Percentiles rank a stretch among this genome's conserved stretches.
These are phyloP conservation scores for Tribonema minus DNA, from an alignment of 108 stramenopile species.

Conservation along the genomic window DNA sequence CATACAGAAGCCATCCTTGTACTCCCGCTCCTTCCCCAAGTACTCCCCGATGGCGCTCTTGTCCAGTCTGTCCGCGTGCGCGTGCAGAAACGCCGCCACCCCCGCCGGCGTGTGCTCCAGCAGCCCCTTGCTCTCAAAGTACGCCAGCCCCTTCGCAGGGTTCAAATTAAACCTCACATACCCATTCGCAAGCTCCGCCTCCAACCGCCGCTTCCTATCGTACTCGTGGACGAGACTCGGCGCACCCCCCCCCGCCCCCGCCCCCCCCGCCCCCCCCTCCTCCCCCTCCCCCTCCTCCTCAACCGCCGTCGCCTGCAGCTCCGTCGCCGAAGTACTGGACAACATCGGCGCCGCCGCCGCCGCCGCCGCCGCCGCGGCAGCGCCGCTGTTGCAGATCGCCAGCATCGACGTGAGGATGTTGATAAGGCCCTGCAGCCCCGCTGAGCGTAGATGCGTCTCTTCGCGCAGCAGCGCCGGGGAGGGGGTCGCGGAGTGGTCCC, in stretches of 20 bases:
- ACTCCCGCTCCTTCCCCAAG: constrained; percentile 86
- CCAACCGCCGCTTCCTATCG: constrained; percentile 81
- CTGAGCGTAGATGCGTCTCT: constrained; percentile 48
- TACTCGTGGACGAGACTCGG: constrained; percentile 71
- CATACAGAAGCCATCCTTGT: constrained; percentile 78
- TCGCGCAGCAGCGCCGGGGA: constrained; percentile 24
- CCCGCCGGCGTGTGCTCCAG: constrained; percentile 72
- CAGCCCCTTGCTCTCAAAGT: constrained; percentile 75
- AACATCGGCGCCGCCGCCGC: neutral
- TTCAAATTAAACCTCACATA: constrained; percentile 92
- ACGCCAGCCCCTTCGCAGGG: constrained; percentile 77
- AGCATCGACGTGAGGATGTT: constrained; percentile 49
- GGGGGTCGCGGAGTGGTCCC: neutral
- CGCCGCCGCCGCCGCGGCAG: neutral
- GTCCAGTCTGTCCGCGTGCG: constrained; percentile 79
- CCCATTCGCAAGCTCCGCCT: constrained; percentile 78
- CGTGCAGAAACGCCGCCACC: constrained; percentile 78
- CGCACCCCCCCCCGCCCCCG: constrained; percentile 1
- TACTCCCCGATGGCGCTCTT: constrained; percentile 96
- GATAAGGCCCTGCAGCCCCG: constrained; percentile 51
- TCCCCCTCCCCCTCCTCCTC: neutral
- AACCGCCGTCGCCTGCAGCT: neutral
- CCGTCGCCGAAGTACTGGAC: neutral
- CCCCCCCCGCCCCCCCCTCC: neutral
- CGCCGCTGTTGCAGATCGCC: neutral